Base-by-base conservation (phyloP, 2,329 filamentous ascomycete species). In the Aspergillus glaucus region DNA sequence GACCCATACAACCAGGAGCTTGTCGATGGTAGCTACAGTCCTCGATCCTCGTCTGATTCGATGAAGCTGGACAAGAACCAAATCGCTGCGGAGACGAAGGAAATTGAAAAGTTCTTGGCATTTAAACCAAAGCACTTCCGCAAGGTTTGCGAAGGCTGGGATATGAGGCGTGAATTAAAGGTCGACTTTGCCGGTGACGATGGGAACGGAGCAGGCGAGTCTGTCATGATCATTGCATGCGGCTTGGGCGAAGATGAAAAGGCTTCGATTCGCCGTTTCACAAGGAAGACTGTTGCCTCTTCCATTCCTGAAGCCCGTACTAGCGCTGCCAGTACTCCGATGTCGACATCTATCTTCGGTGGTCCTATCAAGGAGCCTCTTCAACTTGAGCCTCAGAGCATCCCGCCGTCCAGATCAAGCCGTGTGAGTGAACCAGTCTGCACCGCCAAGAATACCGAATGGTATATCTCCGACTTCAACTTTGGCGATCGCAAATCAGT, bases 131-230 rank as follows among this genome's bases (percentile, higher is more conserved):
- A 81, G 37, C 81, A 94, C 57, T 95, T 95, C 65, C 82, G 85
- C 19, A 85, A 84, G 59, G 75, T 82, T 1, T 97, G 87, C 61
- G 74, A 86, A 50, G 86, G 87, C 2, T 97, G 93, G 92, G 88
- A 97, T 61, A 97, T 97, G 91, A 83, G 83, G 46, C 81, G 90
- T 51, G 83, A 76, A 53, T 73, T 97, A 2, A 86, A 93, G 59
- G 88, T 95, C 2, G 93, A 98, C 63, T 97, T 96, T 69, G 86
- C 86, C 37, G 83, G 81, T 17, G 88, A 91, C 55, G 87, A 93
- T 68, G 80, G 81, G n/a, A 75, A 81, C 47, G 81, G 84, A 44
- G 85, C 84, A 22, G 90, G 90, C 17, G 92, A 96, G 67, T 79
- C 77, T 14, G 73, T 95, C 36, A 76, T 94, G 22, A 78, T 95